Evolutionary conservation across 257 asterid genomes (phyloP), one percentile per base, ranked within the genome.

Genomic region (Vinca minor): DNA sequence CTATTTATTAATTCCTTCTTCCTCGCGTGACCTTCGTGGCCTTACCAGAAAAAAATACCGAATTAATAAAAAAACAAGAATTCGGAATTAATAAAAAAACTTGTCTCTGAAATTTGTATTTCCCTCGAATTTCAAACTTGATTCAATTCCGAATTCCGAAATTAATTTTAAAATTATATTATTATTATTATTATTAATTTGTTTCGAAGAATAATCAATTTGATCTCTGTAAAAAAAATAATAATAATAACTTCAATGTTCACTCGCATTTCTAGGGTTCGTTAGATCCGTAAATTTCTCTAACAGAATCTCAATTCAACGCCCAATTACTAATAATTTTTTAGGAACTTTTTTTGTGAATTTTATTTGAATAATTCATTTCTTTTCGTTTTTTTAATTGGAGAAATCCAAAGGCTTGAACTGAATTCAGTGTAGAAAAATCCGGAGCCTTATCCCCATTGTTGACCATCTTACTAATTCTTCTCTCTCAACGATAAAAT

Each of bases 271-370:
- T 61, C 34, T 62, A 64, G 81, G 79, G 35, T 42, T 67, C 35
- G 28, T 60, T 52, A 77, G 89, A 85, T 77, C 87, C 84, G 82
- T 69, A 73, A 75, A 67, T 74, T 44, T 68, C 85, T 75, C 79
- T 50, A 28, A 52, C 23, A 8, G 46, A 38, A 41, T 32, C 55
- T 46, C 69, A 50, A 41, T 67, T 56, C 11, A 39, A 59, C 57
- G 25, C 3, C 60, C 64, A 38, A 4, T 48, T n/a, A n/a, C n/a
- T n/a, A n/a, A n/a, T n/a, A n/a, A n/a, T n/a, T n/a, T n/a, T n/a
- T n/a, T n/a, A n/a, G n/a, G n/a, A n/a, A n/a, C n/a, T n/a, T n/a
- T n/a, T n/a, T n/a, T n/a, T n/a, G n/a, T n/a, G n/a, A n/a, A 56
- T 56, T 56, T 17, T 56, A 17, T 39, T 9, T 3, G n/a, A n/a